phyloP scores from a whole-genome alignment of 2,329 filamentous ascomycete genomes.

The Hirsutella thompsonii region DNA sequence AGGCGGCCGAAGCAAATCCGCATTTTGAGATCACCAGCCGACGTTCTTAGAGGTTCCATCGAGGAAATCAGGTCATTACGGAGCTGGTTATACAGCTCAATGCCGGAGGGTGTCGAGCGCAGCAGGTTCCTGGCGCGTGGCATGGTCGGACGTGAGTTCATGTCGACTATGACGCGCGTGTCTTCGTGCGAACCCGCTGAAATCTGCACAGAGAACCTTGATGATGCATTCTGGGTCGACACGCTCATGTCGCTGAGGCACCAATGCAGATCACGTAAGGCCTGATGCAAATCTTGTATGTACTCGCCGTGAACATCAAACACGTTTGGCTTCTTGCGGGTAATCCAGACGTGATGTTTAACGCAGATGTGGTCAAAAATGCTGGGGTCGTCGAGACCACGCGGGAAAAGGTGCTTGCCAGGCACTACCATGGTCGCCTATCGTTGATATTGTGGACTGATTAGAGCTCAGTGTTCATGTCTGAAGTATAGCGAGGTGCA shows the following conservation, averaged over 20 bases:
- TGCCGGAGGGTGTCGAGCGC: background rate
- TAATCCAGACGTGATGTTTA: slow-evolving; percentile 19
- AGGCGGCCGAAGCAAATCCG: slow-evolving; percentile 19
- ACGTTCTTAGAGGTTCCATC: slow-evolving; percentile 11
- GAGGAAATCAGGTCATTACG: slow-evolving; percentile 8
- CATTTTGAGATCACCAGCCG: slow-evolving; percentile 15
- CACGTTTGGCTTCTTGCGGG: slow-evolving; percentile 8
- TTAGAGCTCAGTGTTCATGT: slow-evolving; percentile 1
- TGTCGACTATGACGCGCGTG: slow-evolving; percentile 9
- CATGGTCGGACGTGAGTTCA: slow-evolving; percentile 12
- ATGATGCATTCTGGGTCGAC: slow-evolving; percentile 10
- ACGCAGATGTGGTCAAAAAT: slow-evolving; percentile 16
- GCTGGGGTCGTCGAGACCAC: slow-evolving; percentile 10
- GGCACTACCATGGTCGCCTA: slow-evolving; percentile 17
- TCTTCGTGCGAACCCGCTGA: slow-evolving; percentile 6
- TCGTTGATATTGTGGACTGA: too few species aligned
- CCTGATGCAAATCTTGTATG: slow-evolving; percentile 13
- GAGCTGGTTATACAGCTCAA: slow-evolving; percentile 9
- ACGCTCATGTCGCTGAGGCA: slow-evolving; percentile 18
- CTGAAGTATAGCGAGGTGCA: too few species aligned
- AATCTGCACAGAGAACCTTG: slow-evolving; percentile 15
- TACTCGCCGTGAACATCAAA: slow-evolving; percentile 14
- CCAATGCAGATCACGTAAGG: slow-evolving; percentile 16
- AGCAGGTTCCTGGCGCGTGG: background rate
- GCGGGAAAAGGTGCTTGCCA: slow-evolving; percentile 13